Evolutionary conservation across 805 yeast genomes (phyloP).

Genomic region (Candida hispaniensis): DNA sequence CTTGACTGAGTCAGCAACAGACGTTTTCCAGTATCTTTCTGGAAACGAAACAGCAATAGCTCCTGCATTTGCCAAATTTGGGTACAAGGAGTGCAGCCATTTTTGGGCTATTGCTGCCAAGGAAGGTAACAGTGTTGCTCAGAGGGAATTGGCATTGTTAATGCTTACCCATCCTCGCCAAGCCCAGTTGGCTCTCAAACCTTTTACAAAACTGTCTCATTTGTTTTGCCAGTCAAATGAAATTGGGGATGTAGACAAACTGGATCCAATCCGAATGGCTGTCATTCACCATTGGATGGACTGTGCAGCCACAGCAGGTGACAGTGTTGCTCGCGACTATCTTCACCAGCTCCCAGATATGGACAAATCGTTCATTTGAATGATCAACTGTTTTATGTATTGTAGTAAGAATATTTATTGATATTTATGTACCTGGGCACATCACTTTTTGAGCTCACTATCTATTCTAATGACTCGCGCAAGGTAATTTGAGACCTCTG

Average conservation of each 20-base stretch:
- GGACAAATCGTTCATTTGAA: too few species aligned
- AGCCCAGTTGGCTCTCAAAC: slow-evolving; percentile 21
- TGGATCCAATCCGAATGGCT: slow-evolving; percentile 26
- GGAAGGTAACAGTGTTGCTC: slow-evolving; percentile 24
- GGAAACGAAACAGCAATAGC: slow-evolving; percentile 18
- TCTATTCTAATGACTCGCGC: too few species aligned
- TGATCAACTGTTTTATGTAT: too few species aligned
- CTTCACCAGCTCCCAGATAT: slow-evolving; percentile 20
- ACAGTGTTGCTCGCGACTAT: slow-evolving; percentile 25
- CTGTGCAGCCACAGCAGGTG: slow-evolving; percentile 23
- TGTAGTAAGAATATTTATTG: too few species aligned
- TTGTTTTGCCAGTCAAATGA: slow-evolving; percentile 19
- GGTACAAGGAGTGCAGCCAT: slow-evolving; percentile 23
- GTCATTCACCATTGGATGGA: slow-evolving; percentile 26
- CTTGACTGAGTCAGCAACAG: slow-evolving; percentile 21
- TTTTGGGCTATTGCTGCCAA: slow-evolving; percentile 26
- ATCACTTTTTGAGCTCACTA: too few species aligned
- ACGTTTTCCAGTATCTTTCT: slow-evolving; percentile 22
- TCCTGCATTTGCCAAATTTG: slow-evolving; percentile 19
- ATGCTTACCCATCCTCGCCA: slow-evolving; percentile 25
- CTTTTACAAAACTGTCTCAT: slow-evolving; percentile 22
- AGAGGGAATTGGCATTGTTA: slow-evolving; percentile 26
- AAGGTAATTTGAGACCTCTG: too few species aligned
- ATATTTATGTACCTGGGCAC: too few species aligned
- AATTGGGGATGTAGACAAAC: slow-evolving; percentile 24